Percentiles rank a stretch among this genome's conserved stretches.
phyloP scores from a whole-genome alignment of 2,329 filamentous ascomycete species.

The Cladosporium sp. region DNA sequence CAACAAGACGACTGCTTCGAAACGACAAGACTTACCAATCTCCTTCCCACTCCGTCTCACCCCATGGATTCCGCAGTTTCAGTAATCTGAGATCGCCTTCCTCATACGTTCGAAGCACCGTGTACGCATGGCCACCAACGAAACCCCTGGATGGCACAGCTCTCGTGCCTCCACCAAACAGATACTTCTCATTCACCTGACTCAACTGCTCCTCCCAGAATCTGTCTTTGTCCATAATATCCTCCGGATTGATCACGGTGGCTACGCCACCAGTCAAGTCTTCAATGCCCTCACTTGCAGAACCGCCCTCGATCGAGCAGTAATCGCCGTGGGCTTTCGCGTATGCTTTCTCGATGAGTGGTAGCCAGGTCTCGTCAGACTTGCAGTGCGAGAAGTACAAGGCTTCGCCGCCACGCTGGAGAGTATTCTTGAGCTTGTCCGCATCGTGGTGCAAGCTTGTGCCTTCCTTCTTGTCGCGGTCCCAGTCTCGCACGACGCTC shows the following conservation, averaged over 20 bases:
- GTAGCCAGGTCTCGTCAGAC: slow-evolving; percentile 80
- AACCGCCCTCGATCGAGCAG: slow-evolving; percentile 71
- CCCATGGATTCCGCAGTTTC: slow-evolving; percentile 73
- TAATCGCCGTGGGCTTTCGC: slow-evolving; percentile 84
- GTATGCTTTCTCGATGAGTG: slow-evolving; percentile 78
- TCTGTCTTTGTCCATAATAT: slow-evolving; percentile 74
- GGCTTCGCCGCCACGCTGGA: slow-evolving; percentile 74
- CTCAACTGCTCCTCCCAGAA: slow-evolving; percentile 83
- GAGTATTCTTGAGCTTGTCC: slow-evolving; percentile 42
- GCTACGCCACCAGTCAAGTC: slow-evolving; percentile 67
- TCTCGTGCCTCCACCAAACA: slow-evolving; percentile 66
- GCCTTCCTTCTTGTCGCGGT: slow-evolving; percentile 30
- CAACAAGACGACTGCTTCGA: background rate
- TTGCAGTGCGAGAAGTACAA: slow-evolving; percentile 76
- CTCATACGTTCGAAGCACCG: slow-evolving; percentile 54
- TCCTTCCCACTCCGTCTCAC: slow-evolving; percentile 76
- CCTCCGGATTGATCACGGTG: slow-evolving; percentile 65
- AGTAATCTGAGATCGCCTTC: slow-evolving; percentile 46
- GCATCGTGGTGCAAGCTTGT: slow-evolving; percentile 42
- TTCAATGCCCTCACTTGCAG: slow-evolving; percentile 62
- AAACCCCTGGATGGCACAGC: slow-evolving; percentile 50
- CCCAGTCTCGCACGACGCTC: slow-evolving; percentile 42
- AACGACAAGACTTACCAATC: slow-evolving; percentile 65
- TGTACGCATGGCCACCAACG: slow-evolving; percentile 61
- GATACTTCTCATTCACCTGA: slow-evolving; percentile 77